Base-by-base conservation (phyloP, 192 early-diverging fungal genomes). In the Allomyces macrogynus region DNA sequence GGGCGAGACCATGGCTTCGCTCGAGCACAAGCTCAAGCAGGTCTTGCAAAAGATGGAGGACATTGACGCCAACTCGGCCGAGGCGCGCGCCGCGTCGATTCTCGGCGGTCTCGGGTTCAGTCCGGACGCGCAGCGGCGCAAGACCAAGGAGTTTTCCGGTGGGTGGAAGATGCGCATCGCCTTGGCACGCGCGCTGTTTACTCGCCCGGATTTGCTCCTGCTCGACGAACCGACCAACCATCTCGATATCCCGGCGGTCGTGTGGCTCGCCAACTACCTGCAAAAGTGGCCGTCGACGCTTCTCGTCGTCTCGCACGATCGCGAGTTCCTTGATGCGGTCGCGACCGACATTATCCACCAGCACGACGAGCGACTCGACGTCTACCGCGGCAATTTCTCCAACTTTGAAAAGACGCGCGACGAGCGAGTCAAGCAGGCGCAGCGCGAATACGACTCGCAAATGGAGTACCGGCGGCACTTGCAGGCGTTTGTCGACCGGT, bases 101-200 rank as follows among this genome's bases (percentile, higher is more conserved):
- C 79, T 99, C 43, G 84, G 86, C 67, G 97, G 97, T 87, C 87
- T 99, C 62, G 97, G 97, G 20, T 99, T 99, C 73, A 76, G 77
- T 68, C 67, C 82, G 23, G 78, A 76, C 22, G 84, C 84, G 65
- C 90, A 95, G 72, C 75, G 82, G 66, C 76, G 83, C 67, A 86
- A 88, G 43, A 99, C 97, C 57, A 89, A 83, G 75, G 89, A 91
- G 71, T 87, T 99, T 65, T 96, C 93, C 65, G 97, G 97, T 75
- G 97, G 97, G 72, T 99, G 97, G 97, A 85, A 95, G 68, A 99
- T 99, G 97, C 83, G 97, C 69, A 83, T 99, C 61, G 89, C 93
- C 4, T 81, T 99, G 64, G 93, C 95, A 7, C 84, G 91, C 65
- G 93, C 97, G 3, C 83, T 99, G 70, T 99, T 99, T 79, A 90